phyloP scores from a whole-genome alignment of 2,329 filamentous ascomycete species.

The Stemphylium vesicarium region DNA sequence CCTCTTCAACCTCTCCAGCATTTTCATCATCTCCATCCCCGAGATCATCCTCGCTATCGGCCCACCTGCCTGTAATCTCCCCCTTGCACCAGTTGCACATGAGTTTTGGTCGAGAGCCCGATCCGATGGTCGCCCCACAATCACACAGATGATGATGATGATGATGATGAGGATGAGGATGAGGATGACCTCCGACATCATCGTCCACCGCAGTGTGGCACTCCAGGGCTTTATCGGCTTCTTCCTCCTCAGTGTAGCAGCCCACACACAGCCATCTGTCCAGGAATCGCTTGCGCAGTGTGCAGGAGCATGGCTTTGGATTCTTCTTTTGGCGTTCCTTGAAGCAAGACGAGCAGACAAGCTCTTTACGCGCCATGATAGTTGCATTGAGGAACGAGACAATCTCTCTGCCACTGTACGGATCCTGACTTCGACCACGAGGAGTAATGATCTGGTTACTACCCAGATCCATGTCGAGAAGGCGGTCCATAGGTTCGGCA shows the following conservation, averaged over 20 bases:
- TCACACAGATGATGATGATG: conserved; percentile 6
- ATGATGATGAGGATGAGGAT: background rate
- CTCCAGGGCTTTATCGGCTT: background rate
- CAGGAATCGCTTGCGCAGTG: conserved; percentile 23
- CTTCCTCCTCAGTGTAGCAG: conserved; percentile 14
- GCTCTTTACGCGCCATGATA: conserved; percentile 12
- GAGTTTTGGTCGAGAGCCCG: background rate
- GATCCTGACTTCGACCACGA: conserved; percentile 17
- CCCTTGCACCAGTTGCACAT: conserved; percentile 21
- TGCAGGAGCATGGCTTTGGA: conserved; percentile 20
- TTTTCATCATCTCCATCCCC: background rate
- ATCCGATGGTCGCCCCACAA: conserved; percentile 6
- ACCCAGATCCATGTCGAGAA: conserved; percentile 32
- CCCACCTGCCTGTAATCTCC: background rate
- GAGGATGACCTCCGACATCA: background rate
- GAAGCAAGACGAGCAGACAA: conserved; percentile 22
- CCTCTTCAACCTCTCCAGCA: background rate
- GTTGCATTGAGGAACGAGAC: conserved; percentile 1
- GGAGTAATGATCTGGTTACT: conserved; percentile 7
- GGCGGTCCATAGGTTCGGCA: conserved; percentile 25
- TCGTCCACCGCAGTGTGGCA: background rate
- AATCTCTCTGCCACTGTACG: conserved; percentile 22
- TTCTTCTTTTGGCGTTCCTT: background rate
- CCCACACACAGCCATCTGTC: conserved; percentile 27
- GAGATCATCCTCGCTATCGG: background rate